These are phyloP conservation scores for Alternaria metachromatica DNA, from an alignment of 2,329 filamentous ascomycete species.

Conservation along the genomic window DNA sequence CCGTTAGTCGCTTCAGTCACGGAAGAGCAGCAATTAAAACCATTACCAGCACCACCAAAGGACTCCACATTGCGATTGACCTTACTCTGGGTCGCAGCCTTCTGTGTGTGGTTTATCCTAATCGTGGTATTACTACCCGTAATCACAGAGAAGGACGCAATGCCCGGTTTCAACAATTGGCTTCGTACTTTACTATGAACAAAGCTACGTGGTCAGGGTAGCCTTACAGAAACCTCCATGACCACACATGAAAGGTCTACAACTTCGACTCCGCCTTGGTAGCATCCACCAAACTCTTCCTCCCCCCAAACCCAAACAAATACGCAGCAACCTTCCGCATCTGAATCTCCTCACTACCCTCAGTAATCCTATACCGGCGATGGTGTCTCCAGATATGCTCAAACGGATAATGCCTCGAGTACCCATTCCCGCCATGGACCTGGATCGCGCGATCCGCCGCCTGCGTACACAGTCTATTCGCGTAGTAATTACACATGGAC, in stretches of 20 bases:
- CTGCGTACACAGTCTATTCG: constrained; percentile 65
- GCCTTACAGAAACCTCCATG: too few species aligned
- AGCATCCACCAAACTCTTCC: constrained; percentile 49
- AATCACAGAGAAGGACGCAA: constrained; percentile 9
- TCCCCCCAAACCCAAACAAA: constrained; percentile 62
- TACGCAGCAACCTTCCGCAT: constrained; percentile 70
- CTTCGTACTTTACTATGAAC: constrained; percentile 13
- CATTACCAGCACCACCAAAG: not conserved
- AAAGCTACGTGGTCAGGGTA: not conserved
- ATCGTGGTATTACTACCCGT: constrained; percentile 7
- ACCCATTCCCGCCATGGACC: constrained; percentile 66
- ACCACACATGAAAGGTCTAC: constrained; percentile 25
- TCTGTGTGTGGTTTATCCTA: constrained; percentile 5
- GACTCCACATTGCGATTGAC: not conserved
- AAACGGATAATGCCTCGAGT: constrained; percentile 65
- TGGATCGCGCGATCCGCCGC: constrained; percentile 69
- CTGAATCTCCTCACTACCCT: constrained; percentile 70
- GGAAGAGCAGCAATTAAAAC: not conserved
- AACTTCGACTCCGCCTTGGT: constrained; percentile 42
- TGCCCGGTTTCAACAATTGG: constrained; percentile 14
- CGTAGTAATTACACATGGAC: constrained; percentile 71
- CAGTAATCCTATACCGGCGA: constrained; percentile 67
- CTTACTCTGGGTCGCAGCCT: not conserved
- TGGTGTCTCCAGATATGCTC: constrained; percentile 72
- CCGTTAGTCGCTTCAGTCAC: too few species aligned